A percentile compares a stretch with the other conserved stretches of the same genome.
phyloP scores from a whole-genome alignment of 345 rosid species.

The Leavenworthia alabamica region DNA sequence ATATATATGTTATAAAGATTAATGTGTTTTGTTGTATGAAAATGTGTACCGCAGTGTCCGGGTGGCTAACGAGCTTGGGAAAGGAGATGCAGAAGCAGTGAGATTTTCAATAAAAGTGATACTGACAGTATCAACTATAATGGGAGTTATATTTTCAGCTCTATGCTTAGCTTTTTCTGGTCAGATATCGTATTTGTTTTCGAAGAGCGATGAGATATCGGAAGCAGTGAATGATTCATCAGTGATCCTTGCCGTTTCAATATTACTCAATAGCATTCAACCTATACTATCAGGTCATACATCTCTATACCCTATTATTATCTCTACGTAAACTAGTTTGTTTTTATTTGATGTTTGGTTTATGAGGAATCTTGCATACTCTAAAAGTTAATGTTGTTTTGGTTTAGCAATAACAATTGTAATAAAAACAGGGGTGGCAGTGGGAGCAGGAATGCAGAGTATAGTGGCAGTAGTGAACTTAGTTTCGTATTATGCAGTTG shows the following conservation, averaged over 20 bases:
- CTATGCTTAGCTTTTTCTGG: slow-evolving; percentile 37
- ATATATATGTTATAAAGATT: not conserved
- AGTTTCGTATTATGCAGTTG: slow-evolving; percentile 50
- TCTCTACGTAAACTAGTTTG: not conserved
- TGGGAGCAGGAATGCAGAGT: slow-evolving; percentile 69
- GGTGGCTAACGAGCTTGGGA: slow-evolving; percentile 53
- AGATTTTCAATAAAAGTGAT: slow-evolving; percentile 43
- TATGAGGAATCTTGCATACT: not conserved
- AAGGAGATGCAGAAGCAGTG: slow-evolving; percentile 46
- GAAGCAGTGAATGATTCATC: slow-evolving; percentile 35
- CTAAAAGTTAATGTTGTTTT: not conserved
- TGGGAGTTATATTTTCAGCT: slow-evolving; percentile 40
- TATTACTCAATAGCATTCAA: slow-evolving; percentile 46
- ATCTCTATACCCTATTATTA: not conserved
- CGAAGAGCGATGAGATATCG: slow-evolving; percentile 29
- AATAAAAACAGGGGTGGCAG: slow-evolving; percentile 68
- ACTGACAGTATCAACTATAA: slow-evolving; percentile 20
- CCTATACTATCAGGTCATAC: slow-evolving; percentile 42
- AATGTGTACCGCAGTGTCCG: slow-evolving; percentile 36
- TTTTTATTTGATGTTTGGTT: not conserved
- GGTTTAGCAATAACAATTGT: not conserved
- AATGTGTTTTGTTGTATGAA: not conserved
- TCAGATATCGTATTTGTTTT: slow-evolving; percentile 36
- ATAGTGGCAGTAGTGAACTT: slow-evolving; percentile 54
- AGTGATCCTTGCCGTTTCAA: slow-evolving; percentile 38